Evolutionary conservation across 2,329 filamentous ascomycete species (phyloP), one percentile per base, ranked within the genome.

Genomic region (Shiraia bambusicola): DNA sequence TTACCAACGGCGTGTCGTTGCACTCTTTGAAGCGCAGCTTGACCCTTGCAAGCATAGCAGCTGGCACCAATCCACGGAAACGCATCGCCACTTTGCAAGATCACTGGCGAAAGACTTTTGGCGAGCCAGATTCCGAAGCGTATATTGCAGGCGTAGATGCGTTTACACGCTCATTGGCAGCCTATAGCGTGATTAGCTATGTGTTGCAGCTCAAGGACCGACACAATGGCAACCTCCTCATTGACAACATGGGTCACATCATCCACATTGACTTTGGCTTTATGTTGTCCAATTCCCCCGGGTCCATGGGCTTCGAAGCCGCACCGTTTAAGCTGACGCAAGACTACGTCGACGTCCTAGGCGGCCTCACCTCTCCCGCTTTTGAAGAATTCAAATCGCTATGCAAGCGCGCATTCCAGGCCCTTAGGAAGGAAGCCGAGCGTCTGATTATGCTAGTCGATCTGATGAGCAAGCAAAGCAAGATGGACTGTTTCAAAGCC

Each of bases 231-330:
- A 93, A 93, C 60, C 86, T 93, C 11, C 77, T 93, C 45, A 86
- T 93, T 58, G 88, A 92, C 67, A 89, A 87, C 58, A 84, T 88
- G 65, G 88, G 88, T 8, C 88, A 93, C 63, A 90, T 92, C 42
- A 83, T 93, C 47, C 88, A 93, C 63, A 93, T 93, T 47, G 88
- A 93, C 68, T 93, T 93, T 67, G 88, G 88, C 40, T 93, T 93
- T 66, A 92, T 93, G 86, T 75, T 93, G 25, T 91, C 86, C 33
- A 93, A 93, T 67, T 90, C 87, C 1, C 88, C 88, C 0, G 88
- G 88, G 0, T 86, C 83, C 7, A 87, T 93, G 62, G 87, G 87
- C 2, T 93, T 93, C 58, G 88, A 93, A 70, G 88, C 88, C 11
- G 88, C 88, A 4, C 88, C 88, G 1, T 93, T 93, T 70, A 93